phyloP scores from a whole-genome alignment of 331 rosid species.

The Spiraea crenata region DNA sequence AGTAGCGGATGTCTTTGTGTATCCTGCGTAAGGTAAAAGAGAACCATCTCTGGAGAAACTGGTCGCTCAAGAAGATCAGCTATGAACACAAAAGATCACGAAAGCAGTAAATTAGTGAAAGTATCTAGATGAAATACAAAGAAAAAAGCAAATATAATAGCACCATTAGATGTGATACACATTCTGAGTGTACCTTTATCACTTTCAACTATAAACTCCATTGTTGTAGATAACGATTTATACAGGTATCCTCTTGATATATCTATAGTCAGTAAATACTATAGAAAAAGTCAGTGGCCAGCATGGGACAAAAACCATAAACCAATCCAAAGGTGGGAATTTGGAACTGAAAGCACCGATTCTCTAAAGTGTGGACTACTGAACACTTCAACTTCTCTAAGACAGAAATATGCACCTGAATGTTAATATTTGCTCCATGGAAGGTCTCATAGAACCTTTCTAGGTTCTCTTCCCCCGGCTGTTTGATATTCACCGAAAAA shows the following conservation, averaged over 20 bases:
- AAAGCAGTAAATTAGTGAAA: constrained; percentile 4
- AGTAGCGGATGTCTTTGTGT: constrained; percentile 92
- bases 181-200: constrained; percentile 51
- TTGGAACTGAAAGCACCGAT: not conserved
- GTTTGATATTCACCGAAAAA: constrained; percentile 62
- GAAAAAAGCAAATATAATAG: constrained; percentile 7
- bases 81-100: constrained; percentile 27
- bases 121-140: constrained; percentile 7
- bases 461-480: constrained; percentile 45
- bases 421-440: constrained; percentile 80
- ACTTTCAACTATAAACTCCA: constrained; percentile 79
- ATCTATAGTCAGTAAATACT: constrained; percentile 82
- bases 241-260: constrained; percentile 84
- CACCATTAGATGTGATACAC: not conserved
- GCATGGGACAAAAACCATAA: constrained; percentile 1
- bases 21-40: constrained; percentile 92
- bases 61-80: constrained; percentile 72
- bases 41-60: constrained; percentile 67
- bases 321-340: constrained; percentile 1
- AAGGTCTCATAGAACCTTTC: constrained; percentile 81
- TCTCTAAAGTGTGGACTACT: not conserved
- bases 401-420: constrained; percentile 61
- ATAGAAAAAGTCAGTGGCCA: constrained; percentile 43
- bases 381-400: constrained; percentile 3
- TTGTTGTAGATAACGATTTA: constrained; percentile 68